Evolutionary conservation across 805 yeast species (phyloP).

Genomic region (Hanseniaspora thailandica): DNA sequence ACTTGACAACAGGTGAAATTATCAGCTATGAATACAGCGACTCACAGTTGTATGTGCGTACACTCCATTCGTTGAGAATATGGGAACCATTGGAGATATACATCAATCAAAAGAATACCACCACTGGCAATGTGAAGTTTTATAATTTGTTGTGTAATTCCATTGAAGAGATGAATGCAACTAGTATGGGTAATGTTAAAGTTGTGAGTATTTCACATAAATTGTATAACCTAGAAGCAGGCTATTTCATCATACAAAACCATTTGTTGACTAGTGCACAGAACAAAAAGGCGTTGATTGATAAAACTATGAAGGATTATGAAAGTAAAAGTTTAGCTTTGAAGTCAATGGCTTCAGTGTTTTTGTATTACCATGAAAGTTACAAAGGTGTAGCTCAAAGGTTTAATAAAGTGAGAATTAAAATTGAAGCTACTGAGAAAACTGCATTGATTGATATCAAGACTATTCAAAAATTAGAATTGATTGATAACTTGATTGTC

Average conservation of each 20-base stretch:
- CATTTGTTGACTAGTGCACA: slow-evolving; percentile 17
- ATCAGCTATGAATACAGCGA: slow-evolving; percentile 32
- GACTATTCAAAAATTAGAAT: slow-evolving; percentile 32
- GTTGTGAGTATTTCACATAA: slow-evolving; percentile 16
- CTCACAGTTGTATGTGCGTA: slow-evolving; percentile 37
- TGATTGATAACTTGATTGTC: slow-evolving; percentile 29
- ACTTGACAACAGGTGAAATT: slow-evolving; percentile 32
- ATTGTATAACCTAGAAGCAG: slow-evolving; percentile 24
- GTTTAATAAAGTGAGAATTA: slow-evolving; percentile 30
- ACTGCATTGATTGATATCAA: slow-evolving; percentile 35
- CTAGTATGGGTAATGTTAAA: not conserved
- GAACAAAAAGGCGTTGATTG: not conserved
- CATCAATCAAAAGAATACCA: not conserved
- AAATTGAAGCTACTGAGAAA: slow-evolving; percentile 31
- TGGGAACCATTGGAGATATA: slow-evolving; percentile 28
- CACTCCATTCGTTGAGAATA: slow-evolving; percentile 33
- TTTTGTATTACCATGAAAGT: slow-evolving; percentile 17
- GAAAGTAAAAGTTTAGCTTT: slow-evolving; percentile 27
- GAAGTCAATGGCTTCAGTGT: slow-evolving; percentile 29
- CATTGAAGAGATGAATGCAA: not conserved
- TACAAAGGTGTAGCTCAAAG: slow-evolving; percentile 13
- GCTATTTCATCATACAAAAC: slow-evolving; percentile 21
- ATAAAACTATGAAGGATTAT: slow-evolving; percentile 19
- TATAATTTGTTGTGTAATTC: not conserved
- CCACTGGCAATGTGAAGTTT: not conserved